phyloP scores from a whole-genome alignment of 495 filamentous ascomycete species.

The Echria macrotheca region DNA sequence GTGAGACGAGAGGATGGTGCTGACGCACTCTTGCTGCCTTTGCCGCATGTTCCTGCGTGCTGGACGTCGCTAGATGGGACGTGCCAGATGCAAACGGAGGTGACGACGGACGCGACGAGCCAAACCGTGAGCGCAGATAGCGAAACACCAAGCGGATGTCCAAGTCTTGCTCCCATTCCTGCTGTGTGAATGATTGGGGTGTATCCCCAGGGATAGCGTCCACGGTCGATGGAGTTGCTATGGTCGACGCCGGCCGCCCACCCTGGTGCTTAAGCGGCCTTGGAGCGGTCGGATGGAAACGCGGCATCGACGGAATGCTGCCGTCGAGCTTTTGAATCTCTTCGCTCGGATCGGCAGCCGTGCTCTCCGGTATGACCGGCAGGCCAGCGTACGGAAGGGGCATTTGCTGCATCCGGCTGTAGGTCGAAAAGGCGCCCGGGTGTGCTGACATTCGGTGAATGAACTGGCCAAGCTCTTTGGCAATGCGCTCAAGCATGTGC shows the following conservation, averaged over 20 bases:
- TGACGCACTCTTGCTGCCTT: slow-evolving; percentile 78
- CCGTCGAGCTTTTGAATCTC: slow-evolving; percentile 16
- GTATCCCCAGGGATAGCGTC: slow-evolving; percentile 9
- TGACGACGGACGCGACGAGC: slow-evolving; percentile 29
- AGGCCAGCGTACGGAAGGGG: slow-evolving; percentile 52
- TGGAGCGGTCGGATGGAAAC: slow-evolving; percentile 46
- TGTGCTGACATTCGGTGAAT: slow-evolving; percentile 72
- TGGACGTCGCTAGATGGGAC: slow-evolving; percentile 42
- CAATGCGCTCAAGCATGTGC: slow-evolving; percentile 73
- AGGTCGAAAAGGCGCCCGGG: slow-evolving; percentile 74
- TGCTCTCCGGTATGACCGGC: slow-evolving; percentile 47
- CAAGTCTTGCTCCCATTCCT: slow-evolving; percentile 85
- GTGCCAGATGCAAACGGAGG: slow-evolving; percentile 35
- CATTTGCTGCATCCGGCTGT: slow-evolving; percentile 49
- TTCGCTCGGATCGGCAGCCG: slow-evolving; percentile 26
- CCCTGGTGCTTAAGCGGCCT: slow-evolving; percentile 28
- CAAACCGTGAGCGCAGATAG: slow-evolving; percentile 73
- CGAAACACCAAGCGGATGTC: slow-evolving; percentile 85
- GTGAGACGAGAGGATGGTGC: slow-evolving; percentile 74
- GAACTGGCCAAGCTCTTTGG: slow-evolving; percentile 77
- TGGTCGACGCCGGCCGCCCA: slow-evolving; percentile 13
- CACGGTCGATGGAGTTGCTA: slow-evolving; percentile 10
- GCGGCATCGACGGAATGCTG: slow-evolving; percentile 26
- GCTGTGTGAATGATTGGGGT: slow-evolving; percentile 42
- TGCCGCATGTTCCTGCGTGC: slow-evolving; percentile 60